phyloP scores from a whole-genome alignment of 768 basidiomycete genomes.

The Leucocoprinus leucothites region DNA sequence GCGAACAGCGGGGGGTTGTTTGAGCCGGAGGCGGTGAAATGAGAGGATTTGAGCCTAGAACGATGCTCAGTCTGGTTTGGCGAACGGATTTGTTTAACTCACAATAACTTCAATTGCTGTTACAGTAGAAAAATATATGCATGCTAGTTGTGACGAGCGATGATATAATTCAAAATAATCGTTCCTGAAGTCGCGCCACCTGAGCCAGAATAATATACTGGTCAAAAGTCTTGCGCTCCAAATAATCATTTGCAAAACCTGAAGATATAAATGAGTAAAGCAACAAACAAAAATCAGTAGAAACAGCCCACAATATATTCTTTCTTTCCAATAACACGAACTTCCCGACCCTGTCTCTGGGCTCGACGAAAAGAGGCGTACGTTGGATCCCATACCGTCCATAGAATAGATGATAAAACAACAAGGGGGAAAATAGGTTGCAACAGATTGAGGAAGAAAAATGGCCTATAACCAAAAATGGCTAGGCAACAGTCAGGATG shows the following conservation, averaged over 20 bases:
- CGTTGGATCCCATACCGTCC: constrained; percentile 87
- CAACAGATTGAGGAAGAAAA: constrained; percentile 22
- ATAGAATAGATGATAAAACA: constrained; percentile 59
- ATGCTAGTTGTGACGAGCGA: constrained; percentile 31
- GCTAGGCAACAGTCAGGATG: constrained; percentile 22
- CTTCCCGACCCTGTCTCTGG: constrained; percentile 66
- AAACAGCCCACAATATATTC: constrained; percentile 54
- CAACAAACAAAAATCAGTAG: not conserved
- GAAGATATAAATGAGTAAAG: constrained; percentile 10
- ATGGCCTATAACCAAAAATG: constrained; percentile 28
- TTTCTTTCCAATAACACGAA: constrained; percentile 63
- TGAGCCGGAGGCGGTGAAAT: constrained; percentile 53
- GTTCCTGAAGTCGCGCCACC: constrained; percentile 39
- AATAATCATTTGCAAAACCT: constrained; percentile 57
- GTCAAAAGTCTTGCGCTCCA: constrained; percentile 54
- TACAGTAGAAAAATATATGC: constrained; percentile 45
- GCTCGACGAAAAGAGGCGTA: constrained; percentile 59
- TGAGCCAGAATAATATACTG: constrained; percentile 43
- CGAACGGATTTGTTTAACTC: constrained; percentile 22
- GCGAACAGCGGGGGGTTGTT: constrained; percentile 68
- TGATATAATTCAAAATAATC: constrained; percentile 33
- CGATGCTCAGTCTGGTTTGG: constrained; percentile 6
- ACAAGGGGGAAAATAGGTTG: constrained; percentile 47
- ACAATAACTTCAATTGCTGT: constrained; percentile 56
- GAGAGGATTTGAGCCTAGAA: constrained; percentile 51